A percentile compares a stretch with the other conserved stretches of the same genome.
These are phyloP conservation scores for Nepenthes gracilis DNA, from an alignment of 148 eudicot species.

Conservation along the genomic window DNA sequence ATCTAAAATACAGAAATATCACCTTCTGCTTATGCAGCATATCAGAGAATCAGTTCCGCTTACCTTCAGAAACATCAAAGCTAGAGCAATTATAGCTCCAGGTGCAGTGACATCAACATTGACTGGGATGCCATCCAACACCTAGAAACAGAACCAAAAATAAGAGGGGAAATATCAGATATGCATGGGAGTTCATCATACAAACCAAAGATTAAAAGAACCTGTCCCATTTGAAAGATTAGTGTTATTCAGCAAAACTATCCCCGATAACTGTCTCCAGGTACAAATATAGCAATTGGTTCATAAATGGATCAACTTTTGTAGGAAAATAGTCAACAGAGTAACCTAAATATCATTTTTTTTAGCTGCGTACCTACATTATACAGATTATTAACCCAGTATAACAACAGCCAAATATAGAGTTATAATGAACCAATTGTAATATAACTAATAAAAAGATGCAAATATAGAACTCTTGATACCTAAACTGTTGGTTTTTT, in stretches of 20 bases:
- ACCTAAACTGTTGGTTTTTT: too few relatives aligned
- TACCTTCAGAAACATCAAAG: constrained; percentile 94
- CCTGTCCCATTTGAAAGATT: background rate
- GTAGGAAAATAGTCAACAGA: background rate
- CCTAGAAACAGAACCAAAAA: constrained; percentile 22
- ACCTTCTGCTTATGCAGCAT: too few relatives aligned
- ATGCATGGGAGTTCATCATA: background rate
- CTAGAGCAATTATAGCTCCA: constrained; percentile 83
- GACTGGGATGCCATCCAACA: constrained; percentile 54
- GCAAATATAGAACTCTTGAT: too few relatives aligned
- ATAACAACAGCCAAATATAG: too few relatives aligned
- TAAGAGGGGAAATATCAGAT: constrained; percentile 1
- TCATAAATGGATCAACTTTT: background rate
- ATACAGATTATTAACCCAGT: too few relatives aligned
- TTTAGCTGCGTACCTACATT: too few relatives aligned
- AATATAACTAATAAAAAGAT: too few relatives aligned
- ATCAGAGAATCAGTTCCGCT: background rate
- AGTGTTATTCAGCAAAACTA: constrained; percentile 25
- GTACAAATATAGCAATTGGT: constrained; percentile 3
- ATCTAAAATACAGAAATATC: too few relatives aligned
- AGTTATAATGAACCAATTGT: too few relatives aligned
- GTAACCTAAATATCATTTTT: too few relatives aligned
- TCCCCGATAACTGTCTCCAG: constrained; percentile 45
- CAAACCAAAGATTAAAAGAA: background rate
- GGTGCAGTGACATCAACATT: constrained; percentile 98